phyloP scores from a whole-genome alignment of 116 monocot genomes.

The Cymodocea nodosa region DNA sequence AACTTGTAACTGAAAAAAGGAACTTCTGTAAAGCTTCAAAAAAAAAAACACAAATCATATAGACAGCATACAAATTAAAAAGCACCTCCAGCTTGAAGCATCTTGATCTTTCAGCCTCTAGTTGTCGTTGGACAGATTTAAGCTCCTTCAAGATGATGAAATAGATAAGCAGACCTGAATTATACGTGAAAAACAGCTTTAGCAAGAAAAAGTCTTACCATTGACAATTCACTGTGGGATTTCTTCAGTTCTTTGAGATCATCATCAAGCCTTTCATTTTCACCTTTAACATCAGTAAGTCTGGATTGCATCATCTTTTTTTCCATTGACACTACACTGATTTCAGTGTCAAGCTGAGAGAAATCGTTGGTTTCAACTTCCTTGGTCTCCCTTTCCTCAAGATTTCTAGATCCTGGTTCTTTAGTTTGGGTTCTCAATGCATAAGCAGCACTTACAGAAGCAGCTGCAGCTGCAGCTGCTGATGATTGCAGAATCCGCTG shows the following conservation, averaged over 20 bases:
- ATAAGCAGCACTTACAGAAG: conserved; percentile 89
- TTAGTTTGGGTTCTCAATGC: conserved; percentile 44
- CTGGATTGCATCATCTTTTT: conserved; percentile 44
- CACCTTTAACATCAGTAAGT: conserved; percentile 42
- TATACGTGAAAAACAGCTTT: background rate
- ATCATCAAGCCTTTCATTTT: conserved; percentile 46
- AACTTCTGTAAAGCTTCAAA: background rate
- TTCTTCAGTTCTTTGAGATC: conserved; percentile 34
- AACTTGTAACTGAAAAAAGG: conserved; percentile 45
- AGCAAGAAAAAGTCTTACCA: conserved; percentile 27
- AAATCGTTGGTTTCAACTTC: conserved; percentile 11
- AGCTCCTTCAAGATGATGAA: conserved; percentile 45
- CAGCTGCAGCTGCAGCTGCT: conserved; percentile 92
- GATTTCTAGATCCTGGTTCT: background rate
- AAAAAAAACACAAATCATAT: background rate
- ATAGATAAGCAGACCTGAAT: background rate
- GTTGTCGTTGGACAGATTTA: conserved; percentile 58
- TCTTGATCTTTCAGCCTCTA: conserved; percentile 75
- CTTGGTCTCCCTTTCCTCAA: conserved; percentile 5
- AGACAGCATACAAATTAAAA: background rate
- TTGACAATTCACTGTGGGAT: conserved; percentile 35
- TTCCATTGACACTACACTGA: conserved; percentile 25
- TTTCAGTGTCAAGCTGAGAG: conserved; percentile 9
- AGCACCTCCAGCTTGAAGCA: conserved; percentile 76
- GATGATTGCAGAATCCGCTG: conserved; percentile 65